Conservation (phyloP, 345 rosid species). For the Syzygium grande region DNA sequence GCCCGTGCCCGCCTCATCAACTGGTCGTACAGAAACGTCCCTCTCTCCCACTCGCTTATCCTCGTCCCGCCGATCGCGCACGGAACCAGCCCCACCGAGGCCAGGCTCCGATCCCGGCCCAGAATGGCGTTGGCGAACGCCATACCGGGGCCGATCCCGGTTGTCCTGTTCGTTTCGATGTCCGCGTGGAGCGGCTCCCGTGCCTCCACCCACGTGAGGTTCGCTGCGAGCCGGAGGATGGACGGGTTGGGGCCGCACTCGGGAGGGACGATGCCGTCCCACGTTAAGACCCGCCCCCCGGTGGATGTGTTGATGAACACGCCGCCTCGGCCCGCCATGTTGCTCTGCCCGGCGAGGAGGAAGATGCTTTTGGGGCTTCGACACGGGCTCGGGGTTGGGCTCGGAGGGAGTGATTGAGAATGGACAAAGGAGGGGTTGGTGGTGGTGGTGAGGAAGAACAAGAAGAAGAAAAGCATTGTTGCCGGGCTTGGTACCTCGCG, state of each 20-base stretch:
- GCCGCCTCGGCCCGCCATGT: slow-evolving; percentile 95
- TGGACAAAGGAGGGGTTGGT: neutral
- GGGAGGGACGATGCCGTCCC: slow-evolving; percentile 68
- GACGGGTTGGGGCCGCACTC: slow-evolving; percentile 49
- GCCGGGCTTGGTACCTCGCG: neutral
- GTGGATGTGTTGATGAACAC: slow-evolving; percentile 33
- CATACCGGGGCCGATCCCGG: slow-evolving; percentile 95
- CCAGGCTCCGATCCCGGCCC: slow-evolving; percentile 13
- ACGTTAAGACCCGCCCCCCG: slow-evolving; percentile 4
- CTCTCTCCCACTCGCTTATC: slow-evolving; percentile 68
- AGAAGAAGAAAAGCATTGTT: neutral
- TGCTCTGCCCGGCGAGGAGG: slow-evolving; percentile 85
- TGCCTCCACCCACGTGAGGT: slow-evolving; percentile 57
- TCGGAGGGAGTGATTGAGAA: neutral
- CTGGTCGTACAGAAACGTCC: slow-evolving; percentile 45
- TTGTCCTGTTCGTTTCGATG: slow-evolving; percentile 48
- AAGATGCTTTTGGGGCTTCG: slow-evolving; percentile 22
- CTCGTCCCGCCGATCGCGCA: slow-evolving; percentile 80
- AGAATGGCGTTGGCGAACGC: slow-evolving; percentile 53
- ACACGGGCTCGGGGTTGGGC: neutral
- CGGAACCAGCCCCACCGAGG: slow-evolving; percentile 69
- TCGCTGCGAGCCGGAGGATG: slow-evolving; percentile 40
- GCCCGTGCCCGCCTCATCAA: slow-evolving; percentile 39
- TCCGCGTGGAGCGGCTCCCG: slow-evolving; percentile 79
- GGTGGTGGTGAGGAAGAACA: neutral